phyloP scores from a whole-genome alignment of 805 yeast species.

The Starmerella floris region DNA sequence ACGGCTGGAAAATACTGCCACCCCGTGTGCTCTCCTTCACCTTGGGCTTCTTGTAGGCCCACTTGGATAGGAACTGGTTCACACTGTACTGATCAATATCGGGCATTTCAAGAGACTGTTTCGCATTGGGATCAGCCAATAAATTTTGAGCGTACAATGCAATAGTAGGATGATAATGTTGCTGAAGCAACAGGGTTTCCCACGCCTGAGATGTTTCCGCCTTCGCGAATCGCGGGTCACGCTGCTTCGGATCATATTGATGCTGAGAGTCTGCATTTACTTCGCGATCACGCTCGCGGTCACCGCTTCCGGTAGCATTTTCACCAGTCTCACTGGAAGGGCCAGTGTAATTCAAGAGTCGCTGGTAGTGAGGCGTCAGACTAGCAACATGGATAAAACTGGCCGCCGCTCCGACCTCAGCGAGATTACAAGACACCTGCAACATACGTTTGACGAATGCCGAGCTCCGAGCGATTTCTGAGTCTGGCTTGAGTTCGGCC shows the following conservation, averaged over 20 bases:
- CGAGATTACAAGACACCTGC: constrained; percentile 76
- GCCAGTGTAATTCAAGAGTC: constrained; percentile 38
- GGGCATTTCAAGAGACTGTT: constrained; percentile 46
- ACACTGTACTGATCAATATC: constrained; percentile 81
- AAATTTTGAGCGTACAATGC: constrained; percentile 62
- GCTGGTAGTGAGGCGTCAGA: constrained; percentile 61
- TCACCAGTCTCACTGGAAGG: not conserved
- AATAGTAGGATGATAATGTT: constrained; percentile 88
- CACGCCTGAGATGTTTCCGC: constrained; percentile 73
- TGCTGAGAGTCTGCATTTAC: constrained; percentile 7
- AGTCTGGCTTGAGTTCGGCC: constrained; percentile 41
- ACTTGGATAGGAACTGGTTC: constrained; percentile 84
- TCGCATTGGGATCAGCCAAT: constrained; percentile 30
- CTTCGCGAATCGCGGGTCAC: constrained; percentile 88
- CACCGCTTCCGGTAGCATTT: not conserved
- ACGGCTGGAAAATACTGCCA: constrained; percentile 92
- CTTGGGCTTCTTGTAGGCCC: constrained; percentile 87
- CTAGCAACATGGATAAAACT: constrained; percentile 18
- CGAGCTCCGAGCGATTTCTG: constrained; percentile 46
- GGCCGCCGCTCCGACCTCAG: constrained; percentile 59
- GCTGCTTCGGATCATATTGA: constrained; percentile 68
- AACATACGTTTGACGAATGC: constrained; percentile 85
- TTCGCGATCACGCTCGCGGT: not conserved
- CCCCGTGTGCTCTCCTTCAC: constrained; percentile 65
- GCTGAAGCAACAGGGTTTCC: constrained; percentile 64